Base-by-base conservation (phyloP, 768 basidiomycete genomes). In the Agaricus sinodeliciosus region DNA sequence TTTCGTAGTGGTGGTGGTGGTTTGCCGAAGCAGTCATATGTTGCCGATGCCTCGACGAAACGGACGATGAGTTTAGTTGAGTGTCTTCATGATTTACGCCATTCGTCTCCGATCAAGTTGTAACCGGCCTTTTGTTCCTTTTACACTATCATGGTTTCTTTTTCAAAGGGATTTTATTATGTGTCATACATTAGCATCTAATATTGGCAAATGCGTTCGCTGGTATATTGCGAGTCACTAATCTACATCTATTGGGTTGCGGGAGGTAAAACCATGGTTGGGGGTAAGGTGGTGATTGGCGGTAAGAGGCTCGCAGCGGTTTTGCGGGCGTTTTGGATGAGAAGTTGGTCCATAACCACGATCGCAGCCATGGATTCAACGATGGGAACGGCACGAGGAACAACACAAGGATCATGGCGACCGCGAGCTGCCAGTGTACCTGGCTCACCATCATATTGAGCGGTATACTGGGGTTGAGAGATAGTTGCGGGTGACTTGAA, bases 401-500 rank as follows among this genome's bases (percentile, higher is more conserved):
- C 93, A 42, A 99, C 95, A 65, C 95, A 97, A 15, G 95, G 94
- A 65, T 97, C 95, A 69, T 98, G 95, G 49, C 96, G 79, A 11
- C 96, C 96, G 28, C 92, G 80, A 35, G 96, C 89, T 11, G 93
- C 93, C 49, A 99, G 79, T 36, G 78, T 79, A 22, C 96, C 96
- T 1, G 81, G 73, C 9, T 90, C 89, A 26, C 96, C 96, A 64
- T 96, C 85, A 67, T 99, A 99, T 67, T 90, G 87, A 9, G 87
- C 92, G 22, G 96, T 99, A 44, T 75, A 67, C 69, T 99, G 96
- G 26, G 83, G 74, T 66, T 90, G 93, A 19, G 93, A 90, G 66
- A 99, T 99, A 51, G 96, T 99, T 43, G 96, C 96, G 51, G 96
- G 96, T 15, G 92, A 92, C 72, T 99, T 99, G 82, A 99, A 99